Conservation (phyloP, 2,329 filamentous ascomycete species). For the Diaporthe helianthi region DNA sequence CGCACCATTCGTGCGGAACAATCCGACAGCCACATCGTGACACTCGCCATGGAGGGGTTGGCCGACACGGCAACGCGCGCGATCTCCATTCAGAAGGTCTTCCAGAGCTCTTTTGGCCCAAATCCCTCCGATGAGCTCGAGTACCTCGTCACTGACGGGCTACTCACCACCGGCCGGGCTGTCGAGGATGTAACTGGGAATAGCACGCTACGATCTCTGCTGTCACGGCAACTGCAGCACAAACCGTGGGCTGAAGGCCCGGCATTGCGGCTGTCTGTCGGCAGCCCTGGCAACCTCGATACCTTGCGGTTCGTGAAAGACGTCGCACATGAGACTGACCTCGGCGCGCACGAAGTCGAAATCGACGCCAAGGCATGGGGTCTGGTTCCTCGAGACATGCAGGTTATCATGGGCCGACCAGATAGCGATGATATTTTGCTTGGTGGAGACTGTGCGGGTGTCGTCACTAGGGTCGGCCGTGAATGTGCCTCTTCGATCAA, state of each 20-base stretch:
- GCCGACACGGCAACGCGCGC: background rate
- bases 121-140: background rate
- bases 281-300: slow-evolving; percentile 32
- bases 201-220: background rate
- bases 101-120: background rate
- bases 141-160: slow-evolving; percentile 8
- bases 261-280: slow-evolving; percentile 20
- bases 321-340: slow-evolving; percentile 26
- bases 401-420: slow-evolving; percentile 45
- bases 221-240: background rate
- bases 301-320: slow-evolving; percentile 34
- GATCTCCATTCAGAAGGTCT: background rate
- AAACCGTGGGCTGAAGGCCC: slow-evolving; percentile 17
- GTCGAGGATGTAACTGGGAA: slow-evolving; percentile 6
- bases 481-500: slow-evolving; percentile 31
- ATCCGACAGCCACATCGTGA: slow-evolving; percentile 13
- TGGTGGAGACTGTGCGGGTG: slow-evolving; percentile 43
- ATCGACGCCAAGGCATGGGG: slow-evolving; percentile 45
- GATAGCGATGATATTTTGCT: slow-evolving; percentile 39
- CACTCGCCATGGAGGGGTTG: slow-evolving; percentile 1
- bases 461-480: slow-evolving; percentile 44
- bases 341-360: slow-evolving; percentile 42
- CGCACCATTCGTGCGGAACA: slow-evolving; percentile 10
- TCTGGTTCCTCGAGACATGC: slow-evolving; percentile 50
- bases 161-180: background rate